Conservation (phyloP, 352 stramenopile species). For the Globisporangium megalacanthum region DNA sequence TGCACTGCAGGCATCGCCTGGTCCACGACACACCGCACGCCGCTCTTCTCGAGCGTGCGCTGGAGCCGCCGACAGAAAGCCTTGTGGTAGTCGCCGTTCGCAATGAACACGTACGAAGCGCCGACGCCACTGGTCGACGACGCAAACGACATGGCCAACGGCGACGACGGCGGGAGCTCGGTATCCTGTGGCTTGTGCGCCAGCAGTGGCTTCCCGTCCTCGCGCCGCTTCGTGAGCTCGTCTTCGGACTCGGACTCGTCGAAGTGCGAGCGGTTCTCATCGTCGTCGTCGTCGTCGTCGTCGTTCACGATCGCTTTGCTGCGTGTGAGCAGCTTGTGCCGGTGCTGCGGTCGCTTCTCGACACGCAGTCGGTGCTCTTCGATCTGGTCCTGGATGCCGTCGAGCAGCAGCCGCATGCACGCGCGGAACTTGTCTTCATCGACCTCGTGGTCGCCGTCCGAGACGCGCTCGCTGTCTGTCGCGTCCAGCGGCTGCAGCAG, state of each 20-base stretch:
- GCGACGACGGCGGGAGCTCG: background rate
- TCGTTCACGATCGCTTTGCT: conserved; percentile 14
- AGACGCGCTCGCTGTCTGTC: too few species aligned
- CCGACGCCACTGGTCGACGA: too few species aligned
- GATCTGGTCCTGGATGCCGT: conserved; percentile 81
- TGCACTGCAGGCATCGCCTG: conserved; percentile 41
- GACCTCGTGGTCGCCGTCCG: conserved; percentile 37
- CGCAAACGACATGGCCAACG: background rate
- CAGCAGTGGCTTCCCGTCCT: background rate
- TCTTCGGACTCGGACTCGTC: conserved; percentile 19
- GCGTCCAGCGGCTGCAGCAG: background rate
- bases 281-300: too few species aligned
- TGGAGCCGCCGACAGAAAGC: conserved; percentile 57
- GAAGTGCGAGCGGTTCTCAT: conserved; percentile 1
- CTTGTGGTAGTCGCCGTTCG: conserved; percentile 66
- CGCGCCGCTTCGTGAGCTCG: conserved; percentile 10
- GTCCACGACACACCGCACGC: conserved; percentile 55
- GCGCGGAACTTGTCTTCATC: conserved; percentile 61
- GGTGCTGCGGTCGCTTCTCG: conserved; percentile 29
- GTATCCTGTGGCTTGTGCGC: too few species aligned
- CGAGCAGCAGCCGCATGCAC: conserved; percentile 60
- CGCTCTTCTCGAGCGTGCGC: conserved; percentile 50
- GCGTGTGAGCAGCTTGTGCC: conserved; percentile 24
- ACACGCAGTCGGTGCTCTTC: conserved; percentile 63
- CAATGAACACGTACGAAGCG: conserved; percentile 60